Conservation (phyloP, 805 yeast species). For the Yamadazyma akitaensis region DNA sequence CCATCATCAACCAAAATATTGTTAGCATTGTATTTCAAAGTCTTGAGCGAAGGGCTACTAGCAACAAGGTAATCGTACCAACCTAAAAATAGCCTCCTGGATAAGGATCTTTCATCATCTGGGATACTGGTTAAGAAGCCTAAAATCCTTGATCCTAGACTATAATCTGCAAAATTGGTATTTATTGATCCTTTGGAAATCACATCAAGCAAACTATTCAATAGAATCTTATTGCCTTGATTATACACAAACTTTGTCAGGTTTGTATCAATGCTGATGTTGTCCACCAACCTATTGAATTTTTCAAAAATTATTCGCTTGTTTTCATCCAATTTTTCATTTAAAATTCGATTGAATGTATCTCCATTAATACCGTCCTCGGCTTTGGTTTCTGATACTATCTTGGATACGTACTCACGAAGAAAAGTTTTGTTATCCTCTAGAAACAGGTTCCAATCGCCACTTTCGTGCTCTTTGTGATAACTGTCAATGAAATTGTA, state of each 20-base stretch:
- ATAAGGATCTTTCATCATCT: constrained; percentile 17
- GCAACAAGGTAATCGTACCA: constrained; percentile 36
- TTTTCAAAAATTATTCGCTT: constrained; percentile 22
- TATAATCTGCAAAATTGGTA: constrained; percentile 39
- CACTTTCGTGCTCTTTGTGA: constrained; percentile 12
- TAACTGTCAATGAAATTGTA: constrained; percentile 30
- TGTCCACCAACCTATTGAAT: constrained; percentile 26
- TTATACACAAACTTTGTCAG: constrained; percentile 9
- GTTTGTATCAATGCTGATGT: constrained; percentile 14
- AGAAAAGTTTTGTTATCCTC: constrained; percentile 19
- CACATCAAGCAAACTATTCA: constrained; percentile 28
- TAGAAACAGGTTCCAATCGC: constrained; percentile 25
- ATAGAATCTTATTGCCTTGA: constrained; percentile 22
- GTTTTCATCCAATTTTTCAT: constrained; percentile 20
- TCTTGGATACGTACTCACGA: constrained; percentile 14
- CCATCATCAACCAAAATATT: constrained; percentile 34
- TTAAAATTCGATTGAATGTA: constrained; percentile 21
- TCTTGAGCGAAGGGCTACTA: constrained; percentile 20
- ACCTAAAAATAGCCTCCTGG: constrained; percentile 31
- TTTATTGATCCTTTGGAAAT: constrained; percentile 33
- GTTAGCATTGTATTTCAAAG: constrained; percentile 37
- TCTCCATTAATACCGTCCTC: constrained; percentile 18
- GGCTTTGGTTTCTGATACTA: constrained; percentile 5
- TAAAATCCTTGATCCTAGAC: constrained; percentile 35
- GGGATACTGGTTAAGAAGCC: constrained; percentile 37